Conservation (phyloP, 2,329 filamentous ascomycete genomes). For the Apiospora rasikravindrae region DNA sequence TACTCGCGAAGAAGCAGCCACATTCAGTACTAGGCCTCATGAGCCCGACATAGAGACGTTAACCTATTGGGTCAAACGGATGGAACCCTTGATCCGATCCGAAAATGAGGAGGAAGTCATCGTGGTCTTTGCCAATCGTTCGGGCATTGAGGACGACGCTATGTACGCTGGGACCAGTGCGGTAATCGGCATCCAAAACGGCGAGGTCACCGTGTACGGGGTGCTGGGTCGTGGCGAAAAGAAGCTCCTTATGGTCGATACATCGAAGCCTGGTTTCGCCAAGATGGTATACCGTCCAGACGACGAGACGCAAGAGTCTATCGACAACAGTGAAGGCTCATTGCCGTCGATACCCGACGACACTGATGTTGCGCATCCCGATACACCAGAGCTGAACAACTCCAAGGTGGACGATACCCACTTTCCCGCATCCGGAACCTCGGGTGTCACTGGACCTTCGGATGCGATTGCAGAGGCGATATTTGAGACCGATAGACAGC, state of each 20-base stretch:
- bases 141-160: conserved; percentile 68
- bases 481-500: too few species aligned
- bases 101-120: conserved; percentile 64
- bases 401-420: too few species aligned
- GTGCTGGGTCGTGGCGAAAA: conserved; percentile 74
- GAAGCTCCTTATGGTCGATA: conserved; percentile 71
- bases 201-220: conserved; percentile 72
- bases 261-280: conserved; percentile 49
- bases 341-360: too few species aligned
- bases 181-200: conserved; percentile 68
- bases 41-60: conserved; percentile 76
- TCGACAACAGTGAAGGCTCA: too few species aligned
- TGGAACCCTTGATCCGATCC: conserved; percentile 67
- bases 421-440: too few species aligned
- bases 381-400: too few species aligned
- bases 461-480: too few species aligned
- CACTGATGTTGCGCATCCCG: too few species aligned
- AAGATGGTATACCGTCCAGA: conserved; percentile 48
- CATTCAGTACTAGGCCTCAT: conserved; percentile 52
- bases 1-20: conserved; percentile 57
- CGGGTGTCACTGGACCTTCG: too few species aligned
- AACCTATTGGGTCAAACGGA: conserved; percentile 74
- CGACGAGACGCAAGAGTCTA: conserved; percentile 6
- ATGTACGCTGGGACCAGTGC: conserved; percentile 77
- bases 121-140: conserved; percentile 73